Evolutionary conservation across 2,329 filamentous ascomycete species (phyloP).

Genomic region (Hysterium pulicare): DNA sequence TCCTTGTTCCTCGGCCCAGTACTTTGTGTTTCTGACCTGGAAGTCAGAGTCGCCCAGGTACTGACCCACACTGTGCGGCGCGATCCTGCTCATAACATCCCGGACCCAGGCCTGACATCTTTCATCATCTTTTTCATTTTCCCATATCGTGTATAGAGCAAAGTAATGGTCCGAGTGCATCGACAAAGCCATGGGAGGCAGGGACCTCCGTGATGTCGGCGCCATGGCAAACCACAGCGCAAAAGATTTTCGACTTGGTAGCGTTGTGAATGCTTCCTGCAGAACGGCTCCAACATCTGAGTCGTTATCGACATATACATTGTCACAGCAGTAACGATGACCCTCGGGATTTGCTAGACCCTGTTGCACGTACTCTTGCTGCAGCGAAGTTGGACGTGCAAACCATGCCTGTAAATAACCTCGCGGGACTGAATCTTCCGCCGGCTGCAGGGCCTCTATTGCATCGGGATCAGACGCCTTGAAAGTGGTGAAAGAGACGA

Average conservation of each 20-base stretch:
- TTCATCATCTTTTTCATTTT: conserved; percentile 45
- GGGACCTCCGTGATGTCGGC: conserved; percentile 42
- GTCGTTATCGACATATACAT: conserved; percentile 50
- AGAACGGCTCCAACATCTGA: conserved; percentile 45
- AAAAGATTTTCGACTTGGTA: conserved; percentile 47
- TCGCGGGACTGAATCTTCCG: conserved; percentile 39
- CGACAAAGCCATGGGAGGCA: conserved; percentile 53
- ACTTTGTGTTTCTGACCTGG: conserved; percentile 45
- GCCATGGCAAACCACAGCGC: conserved; percentile 52
- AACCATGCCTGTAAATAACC: conserved; percentile 39
- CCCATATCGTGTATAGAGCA: conserved; percentile 52
- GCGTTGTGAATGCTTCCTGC: conserved; percentile 43
- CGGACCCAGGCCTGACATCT: conserved; percentile 46
- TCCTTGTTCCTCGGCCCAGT: conserved; percentile 47
- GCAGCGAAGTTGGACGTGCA: conserved; percentile 41
- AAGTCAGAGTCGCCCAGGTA: conserved; percentile 57
- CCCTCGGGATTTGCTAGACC: conserved; percentile 46
- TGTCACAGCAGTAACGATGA: conserved; percentile 51
- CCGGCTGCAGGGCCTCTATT: conserved; percentile 31
- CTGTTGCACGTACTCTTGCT: conserved; percentile 44
- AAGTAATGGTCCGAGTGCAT: conserved; percentile 58
- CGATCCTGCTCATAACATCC: conserved; percentile 32
- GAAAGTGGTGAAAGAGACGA: conserved; percentile 41
- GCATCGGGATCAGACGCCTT: conserved; percentile 36
- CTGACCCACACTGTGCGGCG: conserved; percentile 45